A percentile compares a stretch with the other conserved stretches of the same genome.
Evolutionary conservation across 1,139 yeast genomes (phyloP).

Genomic region (Saccharomyces pastorianus): DNA sequence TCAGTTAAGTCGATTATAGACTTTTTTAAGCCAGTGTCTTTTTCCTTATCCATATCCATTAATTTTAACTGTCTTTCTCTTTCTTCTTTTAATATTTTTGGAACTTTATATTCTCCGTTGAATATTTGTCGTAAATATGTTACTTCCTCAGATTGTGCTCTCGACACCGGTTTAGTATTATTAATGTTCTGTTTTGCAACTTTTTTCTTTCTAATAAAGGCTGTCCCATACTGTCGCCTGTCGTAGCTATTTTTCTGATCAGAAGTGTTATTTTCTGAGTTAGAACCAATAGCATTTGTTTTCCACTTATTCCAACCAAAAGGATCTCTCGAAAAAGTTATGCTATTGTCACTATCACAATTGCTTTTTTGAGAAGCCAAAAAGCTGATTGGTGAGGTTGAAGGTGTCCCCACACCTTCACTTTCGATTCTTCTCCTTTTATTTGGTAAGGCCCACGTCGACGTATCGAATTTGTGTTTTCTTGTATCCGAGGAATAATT

Average conservation of each 20-base stretch:
- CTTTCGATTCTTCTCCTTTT: background rate
- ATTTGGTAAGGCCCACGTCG: background rate
- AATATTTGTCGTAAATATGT: slow-evolving; percentile 31
- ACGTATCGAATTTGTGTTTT: background rate
- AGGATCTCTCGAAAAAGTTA: slow-evolving; percentile 23
- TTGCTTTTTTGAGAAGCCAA: background rate
- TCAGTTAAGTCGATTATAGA: slow-evolving; percentile 25
- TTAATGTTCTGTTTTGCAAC: slow-evolving; percentile 5
- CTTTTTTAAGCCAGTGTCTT: slow-evolving; percentile 10
- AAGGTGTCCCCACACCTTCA: background rate
- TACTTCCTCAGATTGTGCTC: slow-evolving; percentile 23
- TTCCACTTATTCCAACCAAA: slow-evolving; percentile 26
- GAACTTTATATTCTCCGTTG: slow-evolving; percentile 31
- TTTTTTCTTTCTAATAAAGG: slow-evolving; percentile 19
- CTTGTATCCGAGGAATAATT: background rate
- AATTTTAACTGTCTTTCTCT: slow-evolving; percentile 22
- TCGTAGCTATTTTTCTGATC: background rate
- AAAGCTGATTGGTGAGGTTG: background rate
- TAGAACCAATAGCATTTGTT: slow-evolving; percentile 10
- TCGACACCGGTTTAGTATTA: slow-evolving; percentile 13
- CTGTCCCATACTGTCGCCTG: slow-evolving; percentile 23
- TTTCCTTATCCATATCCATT: slow-evolving; percentile 16
- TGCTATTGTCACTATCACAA: background rate
- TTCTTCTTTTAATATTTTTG: slow-evolving; percentile 24
- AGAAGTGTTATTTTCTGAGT: background rate